These are phyloP conservation scores for Petunia hybrid DNA, from an alignment of 305 asterid species.

Conservation along the genomic window DNA sequence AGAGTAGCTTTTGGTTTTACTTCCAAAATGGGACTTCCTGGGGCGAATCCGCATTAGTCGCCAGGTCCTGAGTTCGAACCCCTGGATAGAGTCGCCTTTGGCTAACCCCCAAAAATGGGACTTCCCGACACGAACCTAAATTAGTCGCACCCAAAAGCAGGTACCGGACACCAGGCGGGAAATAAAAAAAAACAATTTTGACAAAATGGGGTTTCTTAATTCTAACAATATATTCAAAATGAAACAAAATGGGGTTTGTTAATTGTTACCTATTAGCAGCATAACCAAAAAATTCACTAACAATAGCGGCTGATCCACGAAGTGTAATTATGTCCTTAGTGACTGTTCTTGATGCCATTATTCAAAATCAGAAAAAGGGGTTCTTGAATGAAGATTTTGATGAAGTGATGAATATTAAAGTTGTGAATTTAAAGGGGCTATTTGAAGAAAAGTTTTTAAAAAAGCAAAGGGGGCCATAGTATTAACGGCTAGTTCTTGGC, in stretches of 20 bases:
- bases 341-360: conserved; percentile 80
- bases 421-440: not conserved
- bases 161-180: too few relatives aligned
- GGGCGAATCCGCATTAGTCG: too few relatives aligned
- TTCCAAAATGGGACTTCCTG: too few relatives aligned
- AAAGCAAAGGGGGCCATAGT: not conserved
- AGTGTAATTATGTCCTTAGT: conserved; percentile 88
- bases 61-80: too few relatives aligned
- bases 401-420: not conserved
- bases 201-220: too few relatives aligned
- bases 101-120: too few relatives aligned
- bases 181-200: not conserved
- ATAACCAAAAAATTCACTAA: conserved; percentile 90
- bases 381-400: not conserved
- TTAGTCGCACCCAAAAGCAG: too few relatives aligned
- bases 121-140: too few relatives aligned
- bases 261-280: conserved; percentile 80
- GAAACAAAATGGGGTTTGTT: not conserved
- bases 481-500: conserved; percentile 41
- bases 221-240: not conserved
- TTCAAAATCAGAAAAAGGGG: not conserved
- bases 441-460: not conserved
- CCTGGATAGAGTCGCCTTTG: too few relatives aligned
- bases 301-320: conserved; percentile 93
- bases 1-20: too few relatives aligned